Evolutionary conservation across 176 grass and related monocot species (phyloP), one percentile per base, ranked within the genome.

Genomic region (Chrysopogon serrulatus): DNA sequence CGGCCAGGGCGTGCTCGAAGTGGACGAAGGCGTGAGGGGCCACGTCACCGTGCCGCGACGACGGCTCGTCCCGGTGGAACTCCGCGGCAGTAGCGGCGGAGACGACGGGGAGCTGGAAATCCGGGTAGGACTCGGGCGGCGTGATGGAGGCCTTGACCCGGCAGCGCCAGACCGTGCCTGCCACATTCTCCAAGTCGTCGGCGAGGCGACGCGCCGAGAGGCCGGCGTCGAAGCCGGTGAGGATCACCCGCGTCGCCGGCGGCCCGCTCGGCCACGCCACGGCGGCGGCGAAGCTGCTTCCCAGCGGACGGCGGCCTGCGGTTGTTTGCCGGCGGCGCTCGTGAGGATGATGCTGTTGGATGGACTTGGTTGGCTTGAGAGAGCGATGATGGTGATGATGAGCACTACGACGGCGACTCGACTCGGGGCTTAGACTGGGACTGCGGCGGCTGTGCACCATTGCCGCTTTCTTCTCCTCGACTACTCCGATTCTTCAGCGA

Each of bases 1-100:
- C 83, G 36, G 35, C 85, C 16, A 86, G 84, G 4, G 81, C 81
- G 28, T 39, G 48, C 32, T 86, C 88, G 78, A 94, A 97, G 80
- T 97, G 92, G 56, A 97, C 95, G 63, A 97, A 97, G 4, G 89
- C 94, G 83, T 97, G 94, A 0, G 84, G 90, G 26, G 8, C 8
- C 2, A 91, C 90, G 86, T 74, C 86, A 1, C 33, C 77, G 74
- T 84, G 83, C 23, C 83, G 87, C n/a, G n/a, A n/a, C 45, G 60
- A 65, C 82, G 32, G 67, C n/a, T n/a, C n/a, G n/a, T n/a, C n/a
- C n/a, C n/a, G n/a, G n/a, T n/a, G n/a, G n/a, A n/a, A n/a, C n/a
- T n/a, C n/a, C n/a, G n/a, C 74, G 30, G 8, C 10, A 15, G 26
- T 1, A 1, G 23, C 4, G 4, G 36, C 45, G 6, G 79, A 31